phyloP scores from a whole-genome alignment of 371 early-diverging fungal species.

The Lichtheimia corymbifera region DNA sequence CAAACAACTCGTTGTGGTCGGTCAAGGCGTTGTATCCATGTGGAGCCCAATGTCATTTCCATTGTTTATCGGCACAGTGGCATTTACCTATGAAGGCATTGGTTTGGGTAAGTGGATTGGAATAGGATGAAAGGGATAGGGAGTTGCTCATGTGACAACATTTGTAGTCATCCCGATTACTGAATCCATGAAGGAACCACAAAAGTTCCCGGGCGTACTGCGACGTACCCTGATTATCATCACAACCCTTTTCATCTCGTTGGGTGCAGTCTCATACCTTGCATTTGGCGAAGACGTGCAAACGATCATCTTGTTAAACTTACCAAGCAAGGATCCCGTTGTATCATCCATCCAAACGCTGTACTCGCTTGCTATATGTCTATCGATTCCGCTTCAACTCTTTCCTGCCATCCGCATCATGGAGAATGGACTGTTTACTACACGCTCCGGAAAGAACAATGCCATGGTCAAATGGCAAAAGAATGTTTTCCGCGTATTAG shows the following conservation, averaged over 20 bases:
- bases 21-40: conserved; percentile 57
- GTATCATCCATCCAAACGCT: conserved; percentile 72
- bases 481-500: conserved; percentile 75
- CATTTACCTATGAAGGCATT: conserved; percentile 90
- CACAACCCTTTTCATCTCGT: conserved; percentile 68
- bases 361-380: conserved; percentile 83
- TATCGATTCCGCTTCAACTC: conserved; percentile 81
- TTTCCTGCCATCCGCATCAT: conserved; percentile 88
- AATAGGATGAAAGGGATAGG: no score
- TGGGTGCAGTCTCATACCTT: conserved; percentile 78
- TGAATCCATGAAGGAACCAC: conserved; percentile 81
- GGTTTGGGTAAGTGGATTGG: conserved; percentile 58
- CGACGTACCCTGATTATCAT: conserved; percentile 67
- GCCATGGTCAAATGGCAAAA: conserved; percentile 85
- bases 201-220: conserved; percentile 73
- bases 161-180: conserved; percentile 61
- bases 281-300: conserved; percentile 79
- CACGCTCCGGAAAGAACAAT: conserved; percentile 65
- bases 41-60: conserved; percentile 75
- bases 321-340: conserved; percentile 66
- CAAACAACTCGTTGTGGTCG: conserved; percentile 50
- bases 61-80: conserved; percentile 86
- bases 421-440: conserved; percentile 70
- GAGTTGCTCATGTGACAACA: neutral
- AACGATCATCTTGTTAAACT: conserved; percentile 78